These are phyloP conservation scores for Sporothrix humicola DNA, from an alignment of 2,329 filamentous ascomycete species.

Conservation along the genomic window DNA sequence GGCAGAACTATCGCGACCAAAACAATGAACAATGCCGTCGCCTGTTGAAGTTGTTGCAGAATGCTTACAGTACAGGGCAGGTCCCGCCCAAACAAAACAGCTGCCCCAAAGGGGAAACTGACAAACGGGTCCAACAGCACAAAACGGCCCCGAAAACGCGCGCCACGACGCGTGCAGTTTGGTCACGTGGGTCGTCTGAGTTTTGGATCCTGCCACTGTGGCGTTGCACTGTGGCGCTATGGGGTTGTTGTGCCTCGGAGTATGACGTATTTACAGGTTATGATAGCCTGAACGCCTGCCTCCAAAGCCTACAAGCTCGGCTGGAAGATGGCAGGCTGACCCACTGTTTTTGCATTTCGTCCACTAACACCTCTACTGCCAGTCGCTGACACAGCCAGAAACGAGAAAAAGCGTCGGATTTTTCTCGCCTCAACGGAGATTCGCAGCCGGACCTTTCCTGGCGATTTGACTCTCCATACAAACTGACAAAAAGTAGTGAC, in stretches of 20 bases:
- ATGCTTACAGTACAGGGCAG: neutral
- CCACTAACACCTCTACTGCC: too few species aligned
- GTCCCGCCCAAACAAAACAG: slow-evolving; percentile 26
- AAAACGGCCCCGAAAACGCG: neutral
- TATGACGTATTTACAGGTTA: slow-evolving; percentile 21
- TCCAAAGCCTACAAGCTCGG: neutral
- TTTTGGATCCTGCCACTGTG: neutral
- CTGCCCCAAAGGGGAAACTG: slow-evolving; percentile 24
- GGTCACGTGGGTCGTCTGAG: neutral
- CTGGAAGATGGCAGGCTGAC: neutral
- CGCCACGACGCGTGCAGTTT: slow-evolving; percentile 8
- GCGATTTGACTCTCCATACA: neutral
- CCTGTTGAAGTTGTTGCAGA: neutral
- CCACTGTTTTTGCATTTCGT: too few species aligned
- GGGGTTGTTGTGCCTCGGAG: neutral
- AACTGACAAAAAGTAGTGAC: neutral
- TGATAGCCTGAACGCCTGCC: neutral
- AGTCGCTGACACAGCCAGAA: neutral
- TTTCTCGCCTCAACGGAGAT: slow-evolving; percentile 26
- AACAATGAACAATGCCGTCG: neutral
- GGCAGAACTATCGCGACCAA: neutral
- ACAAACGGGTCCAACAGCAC: neutral
- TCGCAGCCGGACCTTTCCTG: neutral
- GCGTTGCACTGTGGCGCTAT: slow-evolving; percentile 1
- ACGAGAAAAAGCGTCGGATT: slow-evolving; percentile 9